Evolutionary conservation across 2,329 filamentous ascomycete species (phyloP).

Genomic region (Fusarium equiseti): DNA sequence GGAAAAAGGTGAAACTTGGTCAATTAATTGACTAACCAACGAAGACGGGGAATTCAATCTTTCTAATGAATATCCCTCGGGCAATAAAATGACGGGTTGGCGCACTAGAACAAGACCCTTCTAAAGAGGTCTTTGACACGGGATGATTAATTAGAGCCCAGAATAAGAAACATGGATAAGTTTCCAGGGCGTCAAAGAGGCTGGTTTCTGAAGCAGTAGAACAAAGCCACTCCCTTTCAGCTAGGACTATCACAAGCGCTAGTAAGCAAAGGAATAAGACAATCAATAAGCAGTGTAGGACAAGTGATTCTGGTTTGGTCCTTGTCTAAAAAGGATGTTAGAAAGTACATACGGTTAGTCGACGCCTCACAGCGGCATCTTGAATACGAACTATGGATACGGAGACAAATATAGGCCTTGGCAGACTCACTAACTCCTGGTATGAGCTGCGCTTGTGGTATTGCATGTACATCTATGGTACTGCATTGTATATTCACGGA

Average conservation of each 20-base stretch:
- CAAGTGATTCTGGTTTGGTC: slow-evolving; percentile 9
- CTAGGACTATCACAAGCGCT: neutral
- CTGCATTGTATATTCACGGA: neutral
- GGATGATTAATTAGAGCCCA: neutral
- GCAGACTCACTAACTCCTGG: slow-evolving; percentile 7
- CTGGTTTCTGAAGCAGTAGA: neutral
- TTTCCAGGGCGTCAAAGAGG: slow-evolving; percentile 10
- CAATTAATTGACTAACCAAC: slow-evolving; percentile 1
- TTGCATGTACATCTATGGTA: neutral
- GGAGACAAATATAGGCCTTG: slow-evolving; percentile 20
- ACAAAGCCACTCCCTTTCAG: slow-evolving; percentile 28
- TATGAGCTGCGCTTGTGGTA: neutral
- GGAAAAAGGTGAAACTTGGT: slow-evolving; percentile 20
- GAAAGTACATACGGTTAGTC: neutral
- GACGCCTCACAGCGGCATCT: slow-evolving; percentile 4
- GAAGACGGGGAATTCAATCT: neutral
- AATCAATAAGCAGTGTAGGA: slow-evolving; percentile 6
- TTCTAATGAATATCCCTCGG: slow-evolving; percentile 32
- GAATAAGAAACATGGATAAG: neutral
- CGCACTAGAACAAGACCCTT: slow-evolving; percentile 1
- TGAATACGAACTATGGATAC: slow-evolving; percentile 30
- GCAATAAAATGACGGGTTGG: neutral
- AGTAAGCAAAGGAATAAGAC: neutral
- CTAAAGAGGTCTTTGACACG: neutral
- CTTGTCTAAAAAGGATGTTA: neutral